Base-by-base conservation (phyloP, 1,139 yeast species). In the Scheffersomyces segobiensis region DNA sequence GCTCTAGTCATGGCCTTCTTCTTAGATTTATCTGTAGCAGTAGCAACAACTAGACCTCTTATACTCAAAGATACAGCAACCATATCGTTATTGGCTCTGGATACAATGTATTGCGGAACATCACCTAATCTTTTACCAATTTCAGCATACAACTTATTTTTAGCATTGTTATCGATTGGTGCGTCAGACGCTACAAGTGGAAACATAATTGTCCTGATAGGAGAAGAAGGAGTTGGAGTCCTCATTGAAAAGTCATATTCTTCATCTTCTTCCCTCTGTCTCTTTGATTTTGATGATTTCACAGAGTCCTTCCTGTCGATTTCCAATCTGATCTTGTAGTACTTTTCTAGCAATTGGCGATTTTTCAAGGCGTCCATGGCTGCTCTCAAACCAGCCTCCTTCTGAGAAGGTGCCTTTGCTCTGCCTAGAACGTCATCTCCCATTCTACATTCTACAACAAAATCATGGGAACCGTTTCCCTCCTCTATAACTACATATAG, bases 351-450 rank as follows among this genome's bases (percentile, higher is more conserved):
- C 48, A 85, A 60, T 0, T 77, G 78, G 53, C 81, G 82, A 60
- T 91, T 86, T n/a, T 76, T 74, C 55, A 93, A 75, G 0, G 91
- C 93, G 55, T 80, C 75, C 84, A 86, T 86, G 0, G 96, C 96
- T 1, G 95, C 93, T 59, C 86, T 77, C 47, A 84, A 70, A 1
- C 93, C 90, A 0, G 95, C 95, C 55, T 86, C 87, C 68, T 87
- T 88, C 21, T 79, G 76, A 61, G 84, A 87, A 21, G 81, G 78
- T 0, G 89, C 95, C 7, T 70, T 72, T 3, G 93, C 96, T 6
- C 72, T 74, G 0, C 93, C 95, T 42, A 85, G 65, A 5, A 79
- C 67, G 53, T 59, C 86, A 52, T 80, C 82, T 1, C 82, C 85
- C 74, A 92, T 86, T 53, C 79, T 72, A 64, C 97, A 89, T 55